A percentile compares a stretch with the other conserved stretches of the same genome.
These are phyloP conservation scores for Leccinum angustisporum DNA, from an alignment of 1,284 basidiomycete genomes.

Conservation along the genomic window DNA sequence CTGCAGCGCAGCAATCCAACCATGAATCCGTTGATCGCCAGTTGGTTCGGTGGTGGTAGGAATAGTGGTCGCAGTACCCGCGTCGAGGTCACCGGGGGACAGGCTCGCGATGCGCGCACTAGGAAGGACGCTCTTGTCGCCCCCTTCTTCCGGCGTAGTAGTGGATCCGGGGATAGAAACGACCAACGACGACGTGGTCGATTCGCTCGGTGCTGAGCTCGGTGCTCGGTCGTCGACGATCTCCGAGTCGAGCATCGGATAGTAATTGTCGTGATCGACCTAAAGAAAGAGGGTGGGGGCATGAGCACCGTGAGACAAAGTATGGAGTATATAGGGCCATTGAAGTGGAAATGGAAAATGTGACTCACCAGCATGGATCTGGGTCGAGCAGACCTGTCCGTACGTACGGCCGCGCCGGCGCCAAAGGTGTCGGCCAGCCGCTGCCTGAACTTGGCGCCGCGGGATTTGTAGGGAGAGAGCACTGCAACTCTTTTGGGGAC, in stretches of 20 bases:
- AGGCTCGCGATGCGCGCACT: conserved; percentile 24
- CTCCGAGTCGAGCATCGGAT: conserved; percentile 3
- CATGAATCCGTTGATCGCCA: conserved; percentile 12
- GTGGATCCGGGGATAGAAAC: conserved; percentile 2
- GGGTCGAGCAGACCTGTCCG: conserved; percentile 22
- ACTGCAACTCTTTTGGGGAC: background rate
- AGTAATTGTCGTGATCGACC: conserved; percentile 14
- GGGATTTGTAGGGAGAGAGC: conserved; percentile 20
- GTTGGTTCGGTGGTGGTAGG: background rate
- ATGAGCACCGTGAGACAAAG: background rate
- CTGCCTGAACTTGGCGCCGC: conserved; percentile 21
- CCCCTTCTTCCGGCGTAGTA: background rate
- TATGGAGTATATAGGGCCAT: background rate
- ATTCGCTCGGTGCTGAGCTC: conserved; percentile 7
- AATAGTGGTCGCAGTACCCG: background rate
- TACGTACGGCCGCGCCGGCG: conserved; percentile 22
- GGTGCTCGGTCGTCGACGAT: conserved; percentile 7
- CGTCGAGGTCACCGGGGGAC: conserved; percentile 12
- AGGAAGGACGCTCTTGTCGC: conserved; percentile 3
- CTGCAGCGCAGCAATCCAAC: conserved; percentile 25
- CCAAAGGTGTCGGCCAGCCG: conserved; percentile 24
- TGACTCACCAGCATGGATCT: conserved; percentile 14
- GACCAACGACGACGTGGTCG: conserved; percentile 12
- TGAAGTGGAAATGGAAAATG: background rate
- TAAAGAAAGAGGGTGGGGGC: background rate